These are phyloP conservation scores for Hansfordia pulvinata DNA, from an alignment of 2,329 filamentous ascomycete genomes.

Conservation along the genomic window DNA sequence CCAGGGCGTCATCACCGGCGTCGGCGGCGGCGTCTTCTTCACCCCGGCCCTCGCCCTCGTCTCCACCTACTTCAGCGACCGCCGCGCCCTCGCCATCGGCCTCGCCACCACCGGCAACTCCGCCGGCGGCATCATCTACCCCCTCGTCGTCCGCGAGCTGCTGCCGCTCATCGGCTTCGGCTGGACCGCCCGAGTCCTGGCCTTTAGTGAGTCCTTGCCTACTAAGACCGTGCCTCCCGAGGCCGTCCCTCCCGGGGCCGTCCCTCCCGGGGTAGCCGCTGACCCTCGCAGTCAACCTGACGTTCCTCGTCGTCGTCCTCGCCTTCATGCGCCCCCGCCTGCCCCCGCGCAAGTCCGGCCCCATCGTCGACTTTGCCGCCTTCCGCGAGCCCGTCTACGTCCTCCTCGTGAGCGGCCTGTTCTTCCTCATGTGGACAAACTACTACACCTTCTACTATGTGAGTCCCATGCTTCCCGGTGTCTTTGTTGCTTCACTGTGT, in stretches of 20 bases:
- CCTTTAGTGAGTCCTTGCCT: no score
- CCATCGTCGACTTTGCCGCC: conserved; percentile 14
- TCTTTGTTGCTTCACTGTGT: neutral
- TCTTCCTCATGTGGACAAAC: conserved; percentile 24
- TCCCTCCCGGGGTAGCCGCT: conserved; percentile 70
- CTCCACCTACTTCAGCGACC: conserved; percentile 35
- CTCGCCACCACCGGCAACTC: conserved; percentile 24
- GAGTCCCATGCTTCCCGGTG: conserved; percentile 5
- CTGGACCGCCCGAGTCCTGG: conserved; percentile 18
- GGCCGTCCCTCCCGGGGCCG: no score
- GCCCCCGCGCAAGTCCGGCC: conserved; percentile 16
- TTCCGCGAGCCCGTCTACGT: conserved; percentile 18
- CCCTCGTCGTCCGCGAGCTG: conserved; percentile 14
- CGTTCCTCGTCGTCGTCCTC: conserved; percentile 61
- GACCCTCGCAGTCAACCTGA: conserved; percentile 78
- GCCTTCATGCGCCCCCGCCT: conserved; percentile 17
- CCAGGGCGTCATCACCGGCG: conserved; percentile 19
- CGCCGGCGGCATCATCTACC: conserved; percentile 50
- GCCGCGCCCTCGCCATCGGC: conserved; percentile 32
- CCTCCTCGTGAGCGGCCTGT: conserved; percentile 20
- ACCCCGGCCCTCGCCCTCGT: conserved; percentile 37
- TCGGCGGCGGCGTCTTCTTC: conserved; percentile 31
- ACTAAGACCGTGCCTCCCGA: no score
- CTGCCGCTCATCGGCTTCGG: conserved; percentile 16
- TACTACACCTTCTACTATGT: conserved; percentile 30